These are phyloP conservation scores for Tolypocladium cylindrosporum DNA, from an alignment of 2,329 filamentous ascomycete species.

Conservation along the genomic window DNA sequence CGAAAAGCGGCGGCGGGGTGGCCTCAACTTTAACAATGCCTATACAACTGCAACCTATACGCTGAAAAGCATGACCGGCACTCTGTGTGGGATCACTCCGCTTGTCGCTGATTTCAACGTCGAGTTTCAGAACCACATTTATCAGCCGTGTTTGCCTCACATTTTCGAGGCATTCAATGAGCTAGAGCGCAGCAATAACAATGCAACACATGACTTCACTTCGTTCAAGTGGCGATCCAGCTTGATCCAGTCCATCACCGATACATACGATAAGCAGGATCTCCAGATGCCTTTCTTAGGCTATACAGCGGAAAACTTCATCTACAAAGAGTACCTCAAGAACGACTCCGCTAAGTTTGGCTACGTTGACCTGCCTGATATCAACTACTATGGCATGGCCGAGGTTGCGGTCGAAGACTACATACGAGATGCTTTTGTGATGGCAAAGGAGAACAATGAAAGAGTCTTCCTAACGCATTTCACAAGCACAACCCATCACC, in stretches of 20 bases:
- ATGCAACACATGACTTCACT: constrained; percentile 9
- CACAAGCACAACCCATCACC: constrained; percentile 25
- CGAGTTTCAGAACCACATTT: constrained; percentile 30
- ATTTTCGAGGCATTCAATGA: constrained; percentile 22
- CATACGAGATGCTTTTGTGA: constrained; percentile 18
- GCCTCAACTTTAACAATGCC: constrained; percentile 28
- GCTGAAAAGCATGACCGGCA: constrained; percentile 30
- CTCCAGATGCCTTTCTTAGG: constrained; percentile 19
- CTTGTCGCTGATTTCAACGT: constrained; percentile 31
- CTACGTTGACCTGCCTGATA: constrained; percentile 15
- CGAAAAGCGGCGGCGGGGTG: constrained; percentile 20
- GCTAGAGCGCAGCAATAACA: constrained; percentile 4
- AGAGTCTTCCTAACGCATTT: constrained; percentile 24
- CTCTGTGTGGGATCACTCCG: constrained; percentile 30
- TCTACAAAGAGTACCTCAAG: constrained; percentile 19
- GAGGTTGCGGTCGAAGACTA: constrained; percentile 21
- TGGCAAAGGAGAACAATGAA: constrained; percentile 17
- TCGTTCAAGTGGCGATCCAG: constrained; percentile 19
- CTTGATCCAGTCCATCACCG: constrained; percentile 22
- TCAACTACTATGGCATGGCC: constrained; percentile 24
- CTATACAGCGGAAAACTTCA: constrained; percentile 14
- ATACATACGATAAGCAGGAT: constrained; percentile 22
- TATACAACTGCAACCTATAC: constrained; percentile 32
- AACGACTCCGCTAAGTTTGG: constrained; percentile 18
- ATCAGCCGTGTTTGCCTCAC: constrained; percentile 34